phyloP scores from a whole-genome alignment of 2,329 filamentous ascomycete genomes.

The Septoria linicola region DNA sequence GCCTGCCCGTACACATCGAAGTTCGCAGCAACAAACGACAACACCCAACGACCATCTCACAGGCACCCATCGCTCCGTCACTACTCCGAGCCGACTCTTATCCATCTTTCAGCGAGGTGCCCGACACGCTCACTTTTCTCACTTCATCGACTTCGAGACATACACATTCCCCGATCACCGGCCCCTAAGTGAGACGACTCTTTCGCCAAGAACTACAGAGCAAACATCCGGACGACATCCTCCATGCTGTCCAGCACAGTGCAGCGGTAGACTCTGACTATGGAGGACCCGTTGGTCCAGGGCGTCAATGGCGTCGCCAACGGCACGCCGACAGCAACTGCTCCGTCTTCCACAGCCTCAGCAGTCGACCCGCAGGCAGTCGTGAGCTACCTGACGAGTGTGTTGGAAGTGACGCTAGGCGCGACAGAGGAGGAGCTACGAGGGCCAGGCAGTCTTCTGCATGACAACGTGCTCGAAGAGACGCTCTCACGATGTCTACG shows the following conservation, averaged over 20 bases:
- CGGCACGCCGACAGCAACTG: slow-evolving; percentile 31
- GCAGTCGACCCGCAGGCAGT: slow-evolving; percentile 50
- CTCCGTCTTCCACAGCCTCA: slow-evolving; percentile 20
- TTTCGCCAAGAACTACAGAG: slow-evolving; percentile 5
- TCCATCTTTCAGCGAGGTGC: neutral
- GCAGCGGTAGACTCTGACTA: slow-evolving; percentile 20
- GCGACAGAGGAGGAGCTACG: slow-evolving; percentile 72
- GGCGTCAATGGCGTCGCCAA: slow-evolving; percentile 39
- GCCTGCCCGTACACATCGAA: too few relatives aligned
- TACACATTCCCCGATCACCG: neutral
- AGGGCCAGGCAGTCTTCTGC: slow-evolving; percentile 77
- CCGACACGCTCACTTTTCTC: neutral
- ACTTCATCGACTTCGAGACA: neutral
- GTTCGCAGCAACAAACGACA: neutral
- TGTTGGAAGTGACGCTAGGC: slow-evolving; percentile 51
- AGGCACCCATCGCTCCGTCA: slow-evolving; percentile 3
- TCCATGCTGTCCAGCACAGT: slow-evolving; percentile 9
- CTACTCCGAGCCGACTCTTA: neutral
- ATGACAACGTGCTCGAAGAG: slow-evolving; percentile 67
- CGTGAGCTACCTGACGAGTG: slow-evolving; percentile 49
- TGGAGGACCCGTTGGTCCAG: slow-evolving; percentile 42
- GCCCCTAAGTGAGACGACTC: slow-evolving; percentile 9
- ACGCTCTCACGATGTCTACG: slow-evolving; percentile 83
- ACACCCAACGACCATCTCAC: neutral
- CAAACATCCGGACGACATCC: neutral